These are phyloP conservation scores for Cucurbita maxima DNA, from an alignment of 306 rosid species.

Conservation along the genomic window DNA sequence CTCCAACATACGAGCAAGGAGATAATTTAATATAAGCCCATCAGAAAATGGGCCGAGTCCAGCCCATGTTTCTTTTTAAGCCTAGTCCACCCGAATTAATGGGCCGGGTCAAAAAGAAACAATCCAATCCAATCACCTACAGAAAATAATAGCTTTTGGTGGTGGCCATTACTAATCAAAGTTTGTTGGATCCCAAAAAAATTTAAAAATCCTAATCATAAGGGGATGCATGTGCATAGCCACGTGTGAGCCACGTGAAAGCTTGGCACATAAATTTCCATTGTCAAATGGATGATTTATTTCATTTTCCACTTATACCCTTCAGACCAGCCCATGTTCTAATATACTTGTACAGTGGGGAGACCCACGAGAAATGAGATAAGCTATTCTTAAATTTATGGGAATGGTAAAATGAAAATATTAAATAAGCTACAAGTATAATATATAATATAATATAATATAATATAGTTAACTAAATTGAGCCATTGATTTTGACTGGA, in stretches of 20 bases:
- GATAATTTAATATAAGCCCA: too few relatives aligned
- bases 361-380: not conserved
- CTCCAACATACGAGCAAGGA: too few relatives aligned
- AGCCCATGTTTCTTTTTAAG: too few relatives aligned
- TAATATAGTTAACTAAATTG: not conserved
- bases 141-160: not conserved
- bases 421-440: not conserved
- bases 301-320: too few relatives aligned
- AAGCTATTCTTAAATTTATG: not conserved
- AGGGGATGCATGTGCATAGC: not conserved
- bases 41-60: too few relatives aligned
- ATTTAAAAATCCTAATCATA: not conserved
- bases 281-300: not conserved
- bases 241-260: conserved; percentile 6
- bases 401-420: not conserved
- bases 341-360: not conserved
- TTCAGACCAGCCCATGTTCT: not conserved
- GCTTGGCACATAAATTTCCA: not conserved
- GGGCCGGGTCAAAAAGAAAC: not conserved
- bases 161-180: not conserved
- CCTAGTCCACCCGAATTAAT: not conserved
- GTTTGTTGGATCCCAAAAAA: not conserved
- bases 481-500: conserved; percentile 1
- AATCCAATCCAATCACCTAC: not conserved
- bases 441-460: not conserved